Conservation (phyloP, 2,329 filamentous ascomycete species). For the Aureobasidium melanogenum region DNA sequence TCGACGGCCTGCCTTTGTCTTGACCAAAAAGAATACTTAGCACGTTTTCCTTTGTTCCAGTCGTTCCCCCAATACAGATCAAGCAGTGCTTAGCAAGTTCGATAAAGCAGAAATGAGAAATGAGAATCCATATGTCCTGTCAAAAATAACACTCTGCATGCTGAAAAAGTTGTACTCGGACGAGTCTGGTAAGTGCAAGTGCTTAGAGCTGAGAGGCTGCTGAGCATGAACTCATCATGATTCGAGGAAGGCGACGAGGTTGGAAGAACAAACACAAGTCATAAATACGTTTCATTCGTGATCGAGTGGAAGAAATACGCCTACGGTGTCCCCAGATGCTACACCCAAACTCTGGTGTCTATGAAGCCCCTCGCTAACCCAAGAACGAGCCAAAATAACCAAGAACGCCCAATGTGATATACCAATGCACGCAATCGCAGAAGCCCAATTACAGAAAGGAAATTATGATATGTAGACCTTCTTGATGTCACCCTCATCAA, state of each 20-base stretch:
- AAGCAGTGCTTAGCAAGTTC: too few relatives aligned
- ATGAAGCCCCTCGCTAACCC: background rate
- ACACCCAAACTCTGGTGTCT: background rate
- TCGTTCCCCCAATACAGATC: too few relatives aligned
- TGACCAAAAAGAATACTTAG: too few relatives aligned
- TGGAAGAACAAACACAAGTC: background rate
- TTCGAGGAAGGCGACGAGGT: background rate
- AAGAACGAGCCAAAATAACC: background rate
- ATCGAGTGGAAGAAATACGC: background rate
- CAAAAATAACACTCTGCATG: too few relatives aligned
- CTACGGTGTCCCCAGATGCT: background rate
- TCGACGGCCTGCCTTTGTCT: too few relatives aligned
- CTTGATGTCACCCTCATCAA: conserved; percentile 53
- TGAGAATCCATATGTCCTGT: too few relatives aligned
- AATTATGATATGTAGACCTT: conserved; percentile 55
- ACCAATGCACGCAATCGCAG: background rate
- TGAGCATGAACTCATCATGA: too few relatives aligned
- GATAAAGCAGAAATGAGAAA: too few relatives aligned
- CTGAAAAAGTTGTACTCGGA: too few relatives aligned
- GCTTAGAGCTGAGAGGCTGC: background rate
- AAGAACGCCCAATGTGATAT: background rate
- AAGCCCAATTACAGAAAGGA: background rate
- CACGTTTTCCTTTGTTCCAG: too few relatives aligned
- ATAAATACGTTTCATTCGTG: background rate
- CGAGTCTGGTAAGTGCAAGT: background rate